Evolutionary conservation across 129 eudicot genomes (phyloP).

Genomic region (Glebionis coronaria): DNA sequence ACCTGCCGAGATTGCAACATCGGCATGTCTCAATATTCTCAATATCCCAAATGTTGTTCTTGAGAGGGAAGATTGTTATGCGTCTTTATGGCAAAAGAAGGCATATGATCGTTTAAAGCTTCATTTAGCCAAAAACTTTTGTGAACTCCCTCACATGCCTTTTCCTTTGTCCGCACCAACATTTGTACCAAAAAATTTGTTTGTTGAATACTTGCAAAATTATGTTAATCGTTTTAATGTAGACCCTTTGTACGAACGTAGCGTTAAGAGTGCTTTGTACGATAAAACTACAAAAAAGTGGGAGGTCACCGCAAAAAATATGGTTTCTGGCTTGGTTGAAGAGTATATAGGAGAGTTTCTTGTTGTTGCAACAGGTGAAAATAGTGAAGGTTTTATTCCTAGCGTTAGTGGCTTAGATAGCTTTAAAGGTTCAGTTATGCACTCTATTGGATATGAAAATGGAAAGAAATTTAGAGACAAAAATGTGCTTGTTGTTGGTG

Average conservation of each 20-base stretch:
- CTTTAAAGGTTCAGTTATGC: conserved; percentile 39
- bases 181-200: conserved; percentile 40
- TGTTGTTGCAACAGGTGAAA: conserved; percentile 71
- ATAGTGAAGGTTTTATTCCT: conserved; percentile 46
- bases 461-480: conserved; percentile 34
- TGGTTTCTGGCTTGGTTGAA: background rate
- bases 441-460: conserved; percentile 43
- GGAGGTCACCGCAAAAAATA: conserved; percentile 30
- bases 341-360: conserved; percentile 37
- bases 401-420: conserved; percentile 37
- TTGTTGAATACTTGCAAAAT: conserved; percentile 44
- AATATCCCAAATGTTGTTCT: conserved; percentile 32
- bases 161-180: conserved; percentile 41
- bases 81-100: conserved; percentile 52
- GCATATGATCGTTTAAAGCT: conserved; percentile 26
- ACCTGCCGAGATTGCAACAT: conserved; percentile 38
- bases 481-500: conserved; percentile 62
- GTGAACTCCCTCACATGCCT: conserved; percentile 50
- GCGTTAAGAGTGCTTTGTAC: conserved; percentile 36
- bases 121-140: conserved; percentile 41
- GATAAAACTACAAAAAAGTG: conserved; percentile 32
- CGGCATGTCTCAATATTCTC: conserved; percentile 47
- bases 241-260: no score
- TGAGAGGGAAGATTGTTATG: conserved; percentile 52
- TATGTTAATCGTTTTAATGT: conserved; percentile 33